phyloP scores from a whole-genome alignment of 805 yeast species.

The Spathaspora gorwiae region DNA sequence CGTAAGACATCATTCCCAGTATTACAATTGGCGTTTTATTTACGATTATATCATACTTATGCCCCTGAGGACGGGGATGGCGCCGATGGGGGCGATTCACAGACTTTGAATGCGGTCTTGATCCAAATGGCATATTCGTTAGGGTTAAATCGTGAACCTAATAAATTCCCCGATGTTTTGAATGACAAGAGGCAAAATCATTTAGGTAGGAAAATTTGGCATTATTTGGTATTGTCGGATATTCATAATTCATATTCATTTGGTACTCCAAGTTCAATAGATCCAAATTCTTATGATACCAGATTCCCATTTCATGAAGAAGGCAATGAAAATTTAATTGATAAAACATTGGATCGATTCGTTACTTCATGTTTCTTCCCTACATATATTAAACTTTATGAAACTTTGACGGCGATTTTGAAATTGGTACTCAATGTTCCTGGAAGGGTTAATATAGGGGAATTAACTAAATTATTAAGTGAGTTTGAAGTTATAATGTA shows the following conservation, averaged over 20 bases:
- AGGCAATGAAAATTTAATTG: conserved; percentile 32
- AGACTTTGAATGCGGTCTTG: conserved; percentile 21
- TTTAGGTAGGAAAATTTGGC: conserved; percentile 59
- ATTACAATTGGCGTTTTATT: conserved; percentile 26
- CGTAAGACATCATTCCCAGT: conserved; percentile 29
- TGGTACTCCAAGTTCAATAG: conserved; percentile 45
- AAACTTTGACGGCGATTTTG: conserved; percentile 28
- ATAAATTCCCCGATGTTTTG: conserved; percentile 20
- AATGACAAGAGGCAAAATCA: conserved; percentile 30
- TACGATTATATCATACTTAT: conserved; percentile 26
- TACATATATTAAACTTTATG: conserved; percentile 20
- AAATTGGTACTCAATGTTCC: conserved; percentile 37
- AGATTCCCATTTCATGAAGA: conserved; percentile 40
- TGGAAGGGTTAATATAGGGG: conserved; percentile 31
- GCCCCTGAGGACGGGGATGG: conserved; percentile 42
- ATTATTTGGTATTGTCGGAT: conserved; percentile 44
- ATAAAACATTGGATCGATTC: conserved; percentile 39
- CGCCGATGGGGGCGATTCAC: conserved; percentile 37
- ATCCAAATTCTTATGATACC: conserved; percentile 46
- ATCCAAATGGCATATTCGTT: conserved; percentile 36
- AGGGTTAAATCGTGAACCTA: conserved; percentile 40
- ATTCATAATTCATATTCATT: conserved; percentile 39
- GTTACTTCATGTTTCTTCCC: conserved; percentile 27
- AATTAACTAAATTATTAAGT: conserved; percentile 29
- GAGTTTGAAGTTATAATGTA: conserved; percentile 32